These are phyloP conservation scores for Geotrichum bryndzae DNA, from an alignment of 1,139 yeast genomes.

Conservation along the genomic window DNA sequence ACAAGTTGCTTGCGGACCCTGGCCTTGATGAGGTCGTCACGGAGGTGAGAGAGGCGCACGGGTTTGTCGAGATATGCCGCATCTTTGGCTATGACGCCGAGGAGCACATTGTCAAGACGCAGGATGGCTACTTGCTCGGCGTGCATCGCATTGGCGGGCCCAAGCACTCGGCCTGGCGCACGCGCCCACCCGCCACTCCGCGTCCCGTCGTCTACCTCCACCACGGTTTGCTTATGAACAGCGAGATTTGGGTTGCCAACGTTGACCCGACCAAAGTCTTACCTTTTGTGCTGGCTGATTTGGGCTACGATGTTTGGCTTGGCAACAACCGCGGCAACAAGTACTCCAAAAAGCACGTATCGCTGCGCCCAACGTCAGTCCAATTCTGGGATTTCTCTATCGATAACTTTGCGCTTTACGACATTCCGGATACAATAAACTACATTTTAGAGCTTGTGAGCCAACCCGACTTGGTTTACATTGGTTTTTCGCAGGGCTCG, in stretches of 20 bases:
- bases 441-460: constrained; percentile 50
- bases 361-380: constrained; percentile 40
- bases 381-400: constrained; percentile 80
- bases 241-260: constrained; percentile 78
- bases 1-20: constrained; percentile 21
- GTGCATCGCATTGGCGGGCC: constrained; percentile 46
- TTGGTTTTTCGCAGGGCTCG: constrained; percentile 89
- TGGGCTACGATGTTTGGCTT: constrained; percentile 88
- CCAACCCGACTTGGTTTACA: constrained; percentile 48
- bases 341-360: constrained; percentile 56
- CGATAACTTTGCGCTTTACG: constrained; percentile 79
- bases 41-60: constrained; percentile 32
- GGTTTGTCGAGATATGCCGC: constrained; percentile 60
- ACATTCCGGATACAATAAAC: constrained; percentile 68
- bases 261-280: constrained; percentile 55
- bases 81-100: constrained; percentile 59
- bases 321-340: constrained; percentile 90
- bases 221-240: constrained; percentile 86
- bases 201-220: constrained; percentile 67
- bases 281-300: constrained; percentile 69
- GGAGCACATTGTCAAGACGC: constrained; percentile 63
- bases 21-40: constrained; percentile 22
- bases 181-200: constrained; percentile 15
- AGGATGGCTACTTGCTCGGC: constrained; percentile 50
- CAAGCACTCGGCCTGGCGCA: constrained; percentile 40